Evolutionary conservation across 495 filamentous ascomycete species (phyloP), one percentile per base, ranked within the genome.

Genomic region (Sabuloglossum arenarium): DNA sequence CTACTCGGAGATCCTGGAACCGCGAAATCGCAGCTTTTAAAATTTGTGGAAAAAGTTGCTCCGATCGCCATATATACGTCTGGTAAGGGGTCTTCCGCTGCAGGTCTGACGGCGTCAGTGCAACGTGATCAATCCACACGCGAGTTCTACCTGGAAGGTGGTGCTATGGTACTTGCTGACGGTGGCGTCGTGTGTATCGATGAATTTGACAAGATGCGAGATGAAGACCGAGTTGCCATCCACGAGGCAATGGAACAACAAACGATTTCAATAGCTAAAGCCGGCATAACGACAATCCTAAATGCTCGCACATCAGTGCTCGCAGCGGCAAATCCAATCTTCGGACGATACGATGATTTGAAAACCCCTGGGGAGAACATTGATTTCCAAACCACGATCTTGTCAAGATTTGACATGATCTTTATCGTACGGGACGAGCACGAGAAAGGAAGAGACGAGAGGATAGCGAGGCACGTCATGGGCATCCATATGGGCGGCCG

Each of bases 161-260:
- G 93, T 67, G 93, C 93, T 31, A 97, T 99, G 93, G 93, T 99
- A 32, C 79, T 99, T 27, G 93, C 93, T 1, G 93, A 99, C 62
- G 89, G 89, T 12, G 93, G 93, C 63, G 93, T 97, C 8, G 93
- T 97, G 23, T 99, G 93, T 71, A 99, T 99, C 68, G 93, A 99
- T 66, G 93, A 99, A 68, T 99, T 99, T 67, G 93, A 99, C 71
- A 99, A 99, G 73, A 99, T 99, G 93, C 78, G 93, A 57, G 93
- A 99, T 67, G 93, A 99, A 68, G 93, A 99, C 61, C 79, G 93
- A 60, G 93, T 99, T 23, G 93, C 93, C 9, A 99, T 99, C 67
- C 93, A 99, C 75, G 93, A 99, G 77, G 93, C 93, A 57, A 99
- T 99, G 93, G 93, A 99, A 64, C 93, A 99, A 69, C 93, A 99